Evolutionary conservation across 2,329 filamentous ascomycete genomes (phyloP).

Genomic region (Decorospora gaudefroyi): DNA sequence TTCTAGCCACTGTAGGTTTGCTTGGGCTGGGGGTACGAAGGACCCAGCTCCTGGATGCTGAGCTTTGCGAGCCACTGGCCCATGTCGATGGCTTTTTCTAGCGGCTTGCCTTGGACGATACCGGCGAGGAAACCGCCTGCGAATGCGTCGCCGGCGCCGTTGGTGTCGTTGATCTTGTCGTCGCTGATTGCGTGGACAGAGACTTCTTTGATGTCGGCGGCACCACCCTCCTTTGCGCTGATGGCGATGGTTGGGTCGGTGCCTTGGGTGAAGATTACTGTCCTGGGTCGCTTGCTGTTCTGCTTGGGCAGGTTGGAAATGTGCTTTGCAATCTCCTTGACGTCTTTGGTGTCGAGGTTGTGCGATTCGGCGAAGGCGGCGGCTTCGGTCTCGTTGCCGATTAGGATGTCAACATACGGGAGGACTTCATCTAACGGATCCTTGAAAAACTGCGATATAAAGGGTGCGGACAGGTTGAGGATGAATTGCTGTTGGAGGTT

Average conservation of each 20-base stretch:
- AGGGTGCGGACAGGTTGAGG: slow-evolving; percentile 90
- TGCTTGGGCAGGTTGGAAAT: slow-evolving; percentile 90
- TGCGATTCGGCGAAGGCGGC: slow-evolving; percentile 84
- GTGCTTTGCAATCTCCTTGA: slow-evolving; percentile 81
- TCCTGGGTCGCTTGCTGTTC: slow-evolving; percentile 80
- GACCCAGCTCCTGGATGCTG: slow-evolving; percentile 92
- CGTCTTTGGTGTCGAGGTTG: slow-evolving; percentile 71
- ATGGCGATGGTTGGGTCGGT: slow-evolving; percentile 89
- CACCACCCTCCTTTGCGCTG: slow-evolving; percentile 67
- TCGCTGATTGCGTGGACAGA: slow-evolving; percentile 77
- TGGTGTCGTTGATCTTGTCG: slow-evolving; percentile 89
- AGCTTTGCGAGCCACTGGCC: slow-evolving; percentile 95
- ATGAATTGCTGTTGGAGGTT: slow-evolving; percentile 64
- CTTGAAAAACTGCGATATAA: slow-evolving; percentile 98
- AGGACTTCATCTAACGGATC: slow-evolving; percentile 83
- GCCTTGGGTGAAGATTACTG: slow-evolving; percentile 93
- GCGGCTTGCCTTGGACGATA: slow-evolving; percentile 78
- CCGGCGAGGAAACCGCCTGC: slow-evolving; percentile 92
- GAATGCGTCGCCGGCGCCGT: slow-evolving; percentile 95
- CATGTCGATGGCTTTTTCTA: slow-evolving; percentile 82
- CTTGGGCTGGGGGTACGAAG: slow-evolving; percentile 67
- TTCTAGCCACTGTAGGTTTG: slow-evolving; percentile 50
- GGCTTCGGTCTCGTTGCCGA: slow-evolving; percentile 97
- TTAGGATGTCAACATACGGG: slow-evolving; percentile 92
- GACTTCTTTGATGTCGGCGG: slow-evolving; percentile 71